Evolutionary conservation across 2,329 filamentous ascomycete species (phyloP), one percentile per base, ranked within the genome.

Genomic region (Thelonectria olida): DNA sequence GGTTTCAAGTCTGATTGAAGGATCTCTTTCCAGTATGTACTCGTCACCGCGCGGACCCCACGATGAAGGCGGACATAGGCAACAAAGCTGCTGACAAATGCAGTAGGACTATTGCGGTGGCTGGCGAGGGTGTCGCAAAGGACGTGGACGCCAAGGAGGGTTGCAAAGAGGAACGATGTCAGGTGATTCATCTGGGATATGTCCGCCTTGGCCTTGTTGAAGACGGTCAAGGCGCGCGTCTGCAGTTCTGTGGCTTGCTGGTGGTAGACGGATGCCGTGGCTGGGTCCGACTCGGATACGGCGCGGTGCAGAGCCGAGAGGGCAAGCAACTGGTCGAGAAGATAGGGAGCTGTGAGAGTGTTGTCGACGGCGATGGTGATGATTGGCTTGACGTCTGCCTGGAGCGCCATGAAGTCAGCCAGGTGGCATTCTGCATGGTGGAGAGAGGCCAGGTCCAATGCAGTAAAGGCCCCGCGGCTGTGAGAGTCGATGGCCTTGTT

Each of bases 81-180:
- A 5, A 74, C 34, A 23, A 75, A 78, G 5, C 72, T 64, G 20
- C 68, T 68, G 4, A 78, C 60, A 20, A 76, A 73, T 2, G 55
- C 53, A 9, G 72, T 65, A 19, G 80, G 76, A 34, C 73, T 65
- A 22, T 67, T 65, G 12, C 36, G 42, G 20, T 76, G 71, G 23
- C 73, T 54, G 5, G 47, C 34, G 1, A 81, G 72, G 3, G 75
- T 75, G 39, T 83, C 80, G 63, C 75, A 78, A 8, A 84, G 74
- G 17, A 78, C 74, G 42, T 82, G 79, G n/a, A 81, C 72, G 6
- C 79, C 76, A 1, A 79, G 62, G 17, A 74, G 38, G 6, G 72
- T 67, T 4, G 76, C 72, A 61, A 80, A 81, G 6, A 79, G 60
- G 25, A 78, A 75, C 38, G 74, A 65, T 2, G 73, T 65, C 6